phyloP scores from a whole-genome alignment of 257 asterid genomes.

The Phtheirospermum japonicum region DNA sequence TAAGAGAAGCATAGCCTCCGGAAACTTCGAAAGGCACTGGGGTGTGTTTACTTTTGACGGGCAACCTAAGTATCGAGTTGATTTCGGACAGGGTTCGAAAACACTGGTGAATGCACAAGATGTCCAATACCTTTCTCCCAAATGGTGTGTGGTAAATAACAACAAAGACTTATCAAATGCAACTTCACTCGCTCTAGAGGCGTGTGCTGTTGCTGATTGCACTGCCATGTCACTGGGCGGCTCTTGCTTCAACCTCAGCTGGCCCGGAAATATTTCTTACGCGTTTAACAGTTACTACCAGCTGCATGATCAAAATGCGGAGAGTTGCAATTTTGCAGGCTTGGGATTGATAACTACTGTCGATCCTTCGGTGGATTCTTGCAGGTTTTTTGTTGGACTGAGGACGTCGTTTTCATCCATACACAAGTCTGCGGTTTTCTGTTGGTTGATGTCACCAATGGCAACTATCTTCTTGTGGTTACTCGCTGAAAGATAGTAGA shows the following conservation, averaged over 20 bases:
- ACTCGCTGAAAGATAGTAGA: constrained; percentile 25
- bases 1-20: constrained; percentile 46
- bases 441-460: constrained; percentile 31
- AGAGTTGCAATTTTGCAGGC: constrained; percentile 64
- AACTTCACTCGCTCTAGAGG: constrained; percentile 51
- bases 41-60: constrained; percentile 90
- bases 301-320: constrained; percentile 60
- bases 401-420: constrained; percentile 43
- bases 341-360: constrained; percentile 83
- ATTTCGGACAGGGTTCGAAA: constrained; percentile 50
- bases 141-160: constrained; percentile 85
- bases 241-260: constrained; percentile 66
- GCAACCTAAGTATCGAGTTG: constrained; percentile 71
- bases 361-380: constrained; percentile 63
- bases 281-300: constrained; percentile 81
- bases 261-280: constrained; percentile 80
- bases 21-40: constrained; percentile 83
- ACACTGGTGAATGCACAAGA: constrained; percentile 60
- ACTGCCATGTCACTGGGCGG: constrained; percentile 54
- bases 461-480: constrained; percentile 38
- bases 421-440: constrained; percentile 12
- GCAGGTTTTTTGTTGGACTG: constrained; percentile 64
- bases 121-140: constrained; percentile 63
- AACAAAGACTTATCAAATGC: constrained; percentile 60
- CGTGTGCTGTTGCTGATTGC: constrained; percentile 72